These are phyloP conservation scores for Dactylellina haptotyla DNA, from an alignment of 2,329 filamentous ascomycete genomes.

Conservation along the genomic window DNA sequence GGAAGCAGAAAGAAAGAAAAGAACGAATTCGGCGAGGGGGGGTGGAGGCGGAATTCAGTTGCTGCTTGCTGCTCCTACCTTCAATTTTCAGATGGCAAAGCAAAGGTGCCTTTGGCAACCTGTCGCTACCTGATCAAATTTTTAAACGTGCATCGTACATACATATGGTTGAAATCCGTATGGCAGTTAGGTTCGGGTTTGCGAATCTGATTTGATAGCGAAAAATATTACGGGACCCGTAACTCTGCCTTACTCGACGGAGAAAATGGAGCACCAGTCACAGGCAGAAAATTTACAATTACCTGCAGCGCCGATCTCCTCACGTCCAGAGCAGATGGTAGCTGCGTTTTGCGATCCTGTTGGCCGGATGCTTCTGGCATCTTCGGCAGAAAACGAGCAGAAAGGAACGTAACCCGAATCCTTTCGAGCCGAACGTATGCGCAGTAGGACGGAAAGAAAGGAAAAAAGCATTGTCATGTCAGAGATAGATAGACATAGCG, in stretches of 20 bases:
- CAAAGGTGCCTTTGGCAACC: too few relatives aligned
- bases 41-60: too few relatives aligned
- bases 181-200: slow-evolving; percentile 24
- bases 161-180: not conserved
- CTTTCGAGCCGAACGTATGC: not conserved
- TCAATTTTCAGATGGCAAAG: too few relatives aligned
- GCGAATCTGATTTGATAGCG: slow-evolving; percentile 40
- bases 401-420: not conserved
- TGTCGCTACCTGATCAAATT: not conserved
- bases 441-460: not conserved
- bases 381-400: slow-evolving; percentile 31
- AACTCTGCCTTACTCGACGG: slow-evolving; percentile 22
- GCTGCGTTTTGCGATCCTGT: slow-evolving; percentile 36
- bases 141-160: not conserved
- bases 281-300: slow-evolving; percentile 17
- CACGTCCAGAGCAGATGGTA: slow-evolving; percentile 12
- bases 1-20: not conserved
- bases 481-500: slow-evolving; percentile 11
- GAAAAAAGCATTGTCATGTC: not conserved
- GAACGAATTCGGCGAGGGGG: not conserved
- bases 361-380: not conserved
- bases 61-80: not conserved
- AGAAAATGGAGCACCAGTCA: slow-evolving; percentile 16
- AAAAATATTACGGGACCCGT: slow-evolving; percentile 3
- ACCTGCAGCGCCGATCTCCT: slow-evolving; percentile 48